phyloP scores from a whole-genome alignment of 805 yeast genomes.

The Lachancea cidri region DNA sequence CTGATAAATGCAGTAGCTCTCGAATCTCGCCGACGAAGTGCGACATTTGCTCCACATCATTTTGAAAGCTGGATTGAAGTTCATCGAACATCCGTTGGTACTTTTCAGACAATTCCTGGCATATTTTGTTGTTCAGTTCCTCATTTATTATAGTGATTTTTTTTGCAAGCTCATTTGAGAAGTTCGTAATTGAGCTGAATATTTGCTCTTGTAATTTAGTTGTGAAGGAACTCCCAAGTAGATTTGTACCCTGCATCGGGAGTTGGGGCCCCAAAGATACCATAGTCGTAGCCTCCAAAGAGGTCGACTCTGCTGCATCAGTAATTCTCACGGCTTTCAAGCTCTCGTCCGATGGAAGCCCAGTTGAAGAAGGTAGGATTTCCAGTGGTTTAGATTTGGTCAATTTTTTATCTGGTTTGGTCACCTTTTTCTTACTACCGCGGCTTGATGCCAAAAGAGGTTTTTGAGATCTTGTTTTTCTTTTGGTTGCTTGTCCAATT shows the following conservation, averaged over 20 bases:
- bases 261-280: neutral
- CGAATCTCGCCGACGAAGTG: constrained; percentile 33
- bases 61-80: constrained; percentile 31
- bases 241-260: neutral
- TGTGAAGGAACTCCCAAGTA: constrained; percentile 29
- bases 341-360: too few species aligned
- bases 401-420: too few species aligned
- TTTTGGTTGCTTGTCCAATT: too few species aligned
- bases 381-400: too few species aligned
- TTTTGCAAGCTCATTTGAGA: constrained; percentile 32
- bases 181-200: constrained; percentile 29
- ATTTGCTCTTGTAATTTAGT: constrained; percentile 36
- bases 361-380: too few species aligned
- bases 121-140: constrained; percentile 34
- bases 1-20: constrained; percentile 34
- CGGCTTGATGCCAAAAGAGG: too few species aligned
- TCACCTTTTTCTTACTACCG: too few species aligned
- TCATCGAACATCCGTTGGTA: constrained; percentile 32
- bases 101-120: constrained; percentile 32
- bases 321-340: too few species aligned
- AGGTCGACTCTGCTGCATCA: constrained; percentile 4
- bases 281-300: constrained; percentile 13
- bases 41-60: constrained; percentile 36
- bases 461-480: too few species aligned
- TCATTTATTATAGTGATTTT: constrained; percentile 35